Base-by-base conservation (phyloP, 2,329 filamentous ascomycete species). In the Ambrosiella cleistominuta region DNA sequence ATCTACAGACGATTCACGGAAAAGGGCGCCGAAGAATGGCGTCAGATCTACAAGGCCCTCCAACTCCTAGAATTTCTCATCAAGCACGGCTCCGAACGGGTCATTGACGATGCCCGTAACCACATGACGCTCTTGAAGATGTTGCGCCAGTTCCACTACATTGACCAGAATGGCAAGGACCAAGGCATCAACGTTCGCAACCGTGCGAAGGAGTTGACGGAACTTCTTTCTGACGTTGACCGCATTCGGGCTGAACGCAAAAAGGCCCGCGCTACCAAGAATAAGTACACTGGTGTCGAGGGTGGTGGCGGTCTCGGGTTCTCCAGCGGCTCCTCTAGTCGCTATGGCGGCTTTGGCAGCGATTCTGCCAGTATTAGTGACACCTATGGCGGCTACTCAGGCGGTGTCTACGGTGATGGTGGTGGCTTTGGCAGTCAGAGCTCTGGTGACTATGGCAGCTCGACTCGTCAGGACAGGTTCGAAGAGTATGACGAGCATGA, bases 1-100 rank as follows among this genome's bases (percentile, higher is more conserved):
- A 95, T 98, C 68, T 98, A 98, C 75, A 93, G 94, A 67, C 87
- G 93, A 63, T 98, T 98, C 71, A 98, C 93, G 61, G 93, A 98
- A 70, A 98, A 98, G 75, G 80, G 89, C 7, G 91, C 93, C 58
- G 93, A 98, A 69, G 93, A 98, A 73, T 98, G 93, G 93, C 82
- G 93, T 64, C 93, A 98, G 71, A 98, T 98, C 68, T 98, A 98
- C 79, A 98, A 98, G 76, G 85, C 88, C 8, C 82, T 98, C 27
- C 93, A 97, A 76, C 78, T 98, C 58, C 84, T 98, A 68, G 91
- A 98, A 70, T 95, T 95, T 67, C 80, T 98, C 38, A 85, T 98
- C 72, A 98, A 98, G 76, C 93, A 98, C 70, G 93, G 93, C 62
- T 97, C 93, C 11, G 93, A 98, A 71, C 81, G 93, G 57, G 93